Percentiles rank a stretch among this genome's conserved stretches.
phyloP scores from a whole-genome alignment of 768 basidiomycete genomes.

The Lactarius psammicola region DNA sequence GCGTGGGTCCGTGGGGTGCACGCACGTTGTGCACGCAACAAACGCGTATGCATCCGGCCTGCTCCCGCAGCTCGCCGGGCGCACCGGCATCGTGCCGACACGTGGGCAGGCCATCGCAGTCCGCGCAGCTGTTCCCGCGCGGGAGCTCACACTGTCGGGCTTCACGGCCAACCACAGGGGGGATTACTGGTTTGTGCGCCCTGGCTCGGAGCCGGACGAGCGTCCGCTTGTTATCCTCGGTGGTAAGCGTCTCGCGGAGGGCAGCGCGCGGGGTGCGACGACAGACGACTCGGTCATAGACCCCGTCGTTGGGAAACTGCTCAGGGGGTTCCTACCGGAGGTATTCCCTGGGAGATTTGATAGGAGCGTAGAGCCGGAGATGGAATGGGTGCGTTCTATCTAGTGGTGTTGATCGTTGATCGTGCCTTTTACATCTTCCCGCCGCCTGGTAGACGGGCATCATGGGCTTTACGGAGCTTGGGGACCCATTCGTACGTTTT shows the following conservation, averaged over 20 bases:
- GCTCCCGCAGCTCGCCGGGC: conserved; percentile 63
- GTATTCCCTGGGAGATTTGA: conserved; percentile 57
- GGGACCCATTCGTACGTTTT: conserved; percentile 64
- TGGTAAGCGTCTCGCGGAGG: conserved; percentile 54
- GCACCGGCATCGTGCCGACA: conserved; percentile 59
- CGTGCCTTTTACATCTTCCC: neutral
- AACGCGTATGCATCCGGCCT: conserved; percentile 81
- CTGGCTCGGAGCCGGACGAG: conserved; percentile 35
- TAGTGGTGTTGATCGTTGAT: neutral
- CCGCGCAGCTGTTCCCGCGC: conserved; percentile 41
- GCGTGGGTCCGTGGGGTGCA: conserved; percentile 59
- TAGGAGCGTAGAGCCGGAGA: conserved; percentile 52
- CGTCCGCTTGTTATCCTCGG: conserved; percentile 69
- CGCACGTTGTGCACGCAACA: conserved; percentile 78
- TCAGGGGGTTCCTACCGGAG: conserved; percentile 59
- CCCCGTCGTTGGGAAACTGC: conserved; percentile 43
- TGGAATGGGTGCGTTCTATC: conserved; percentile 68
- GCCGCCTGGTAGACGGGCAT: conserved; percentile 63
- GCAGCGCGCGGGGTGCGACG: conserved; percentile 48
- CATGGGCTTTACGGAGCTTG: conserved; percentile 65
- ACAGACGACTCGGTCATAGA: conserved; percentile 60
- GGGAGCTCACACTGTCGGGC: conserved; percentile 42
- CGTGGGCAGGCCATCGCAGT: conserved; percentile 65
- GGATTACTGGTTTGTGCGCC: conserved; percentile 86
- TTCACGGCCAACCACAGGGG: conserved; percentile 45